Conservation (phyloP, 73 alveolate genomes). For the Blepharisma stoltei region DNA sequence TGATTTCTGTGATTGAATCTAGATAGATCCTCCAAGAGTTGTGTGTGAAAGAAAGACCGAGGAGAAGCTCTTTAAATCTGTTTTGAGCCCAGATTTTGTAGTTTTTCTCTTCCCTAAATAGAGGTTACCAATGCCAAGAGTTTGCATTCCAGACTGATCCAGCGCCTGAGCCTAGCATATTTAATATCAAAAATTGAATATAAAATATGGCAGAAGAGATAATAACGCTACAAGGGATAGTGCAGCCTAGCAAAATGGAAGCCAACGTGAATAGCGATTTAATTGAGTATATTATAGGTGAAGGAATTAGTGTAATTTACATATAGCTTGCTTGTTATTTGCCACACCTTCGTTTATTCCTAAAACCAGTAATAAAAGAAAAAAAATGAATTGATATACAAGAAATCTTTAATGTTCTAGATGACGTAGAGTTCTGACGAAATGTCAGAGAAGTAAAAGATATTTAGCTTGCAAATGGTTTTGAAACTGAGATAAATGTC, state of each 20-base stretch:
- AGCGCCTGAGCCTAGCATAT: slow-evolving; percentile 32
- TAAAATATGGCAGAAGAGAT: too few relatives aligned
- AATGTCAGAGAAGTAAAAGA: slow-evolving; percentile 2
- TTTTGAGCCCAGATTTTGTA: slow-evolving; percentile 47
- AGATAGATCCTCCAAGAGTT: slow-evolving; percentile 34
- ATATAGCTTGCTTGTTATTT: too few relatives aligned
- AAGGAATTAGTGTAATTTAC: too few relatives aligned
- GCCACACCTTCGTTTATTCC: too few relatives aligned
- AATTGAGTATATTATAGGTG: too few relatives aligned
- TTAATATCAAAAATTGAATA: too few relatives aligned
- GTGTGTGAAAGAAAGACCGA: slow-evolving; percentile 9
- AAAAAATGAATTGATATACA: not conserved
- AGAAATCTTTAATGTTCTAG: not conserved
- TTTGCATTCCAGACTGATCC: slow-evolving; percentile 64
- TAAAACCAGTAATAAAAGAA: too few relatives aligned
- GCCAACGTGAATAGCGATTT: too few relatives aligned
- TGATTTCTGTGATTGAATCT: slow-evolving; percentile 37
- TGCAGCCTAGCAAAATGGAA: too few relatives aligned
- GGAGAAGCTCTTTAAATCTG: slow-evolving; percentile 35
- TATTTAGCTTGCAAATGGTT: slow-evolving; percentile 19
- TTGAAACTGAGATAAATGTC: slow-evolving; percentile 5
- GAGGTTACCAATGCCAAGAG: slow-evolving; percentile 55
- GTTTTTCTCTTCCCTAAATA: slow-evolving; percentile 51
- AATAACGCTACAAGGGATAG: too few relatives aligned
- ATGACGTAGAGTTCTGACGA: not conserved